Evolutionary conservation across 2,329 filamentous ascomycete species (phyloP).

Genomic region (Colletotrichum filicis): DNA sequence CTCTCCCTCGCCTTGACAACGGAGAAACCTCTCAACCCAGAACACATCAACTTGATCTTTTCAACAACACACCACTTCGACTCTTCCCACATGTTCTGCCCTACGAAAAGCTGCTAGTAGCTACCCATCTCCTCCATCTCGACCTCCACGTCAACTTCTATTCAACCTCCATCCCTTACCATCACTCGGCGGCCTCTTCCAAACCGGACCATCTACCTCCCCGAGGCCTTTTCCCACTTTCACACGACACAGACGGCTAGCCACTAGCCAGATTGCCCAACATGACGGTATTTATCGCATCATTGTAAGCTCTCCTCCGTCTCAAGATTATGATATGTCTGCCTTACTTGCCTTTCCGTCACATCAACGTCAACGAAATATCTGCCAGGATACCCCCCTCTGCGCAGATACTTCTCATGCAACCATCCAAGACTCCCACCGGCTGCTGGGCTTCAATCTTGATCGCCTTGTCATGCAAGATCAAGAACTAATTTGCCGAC

Average conservation of each 20-base stretch:
- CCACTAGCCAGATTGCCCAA: constrained; percentile 40
- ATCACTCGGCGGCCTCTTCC: not conserved
- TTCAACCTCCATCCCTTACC: not conserved
- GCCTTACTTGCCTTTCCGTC: constrained; percentile 5
- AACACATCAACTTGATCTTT: not conserved
- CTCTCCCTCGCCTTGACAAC: constrained; percentile 10
- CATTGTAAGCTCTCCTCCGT: constrained; percentile 51
- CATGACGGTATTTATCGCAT: constrained; percentile 64
- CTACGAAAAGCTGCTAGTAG: constrained; percentile 18
- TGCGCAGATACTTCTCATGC: not conserved
- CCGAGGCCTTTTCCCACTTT: not conserved
- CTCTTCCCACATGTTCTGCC: constrained; percentile 24
- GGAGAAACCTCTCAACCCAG: constrained; percentile 21
- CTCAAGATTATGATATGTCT: not conserved
- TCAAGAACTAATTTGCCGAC: constrained; percentile 6
- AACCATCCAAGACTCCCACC: not conserved
- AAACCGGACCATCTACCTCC: not conserved
- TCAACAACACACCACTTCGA: not conserved
- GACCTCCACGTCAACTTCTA: not conserved
- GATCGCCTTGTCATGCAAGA: not conserved
- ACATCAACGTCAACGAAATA: not conserved
- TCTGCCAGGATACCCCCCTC: constrained; percentile 2
- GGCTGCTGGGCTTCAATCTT: not conserved
- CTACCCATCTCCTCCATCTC: not conserved
- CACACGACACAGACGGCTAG: not conserved